phyloP scores from a whole-genome alignment of 768 basidiomycete species.

The Tricholoma terreum region DNA sequence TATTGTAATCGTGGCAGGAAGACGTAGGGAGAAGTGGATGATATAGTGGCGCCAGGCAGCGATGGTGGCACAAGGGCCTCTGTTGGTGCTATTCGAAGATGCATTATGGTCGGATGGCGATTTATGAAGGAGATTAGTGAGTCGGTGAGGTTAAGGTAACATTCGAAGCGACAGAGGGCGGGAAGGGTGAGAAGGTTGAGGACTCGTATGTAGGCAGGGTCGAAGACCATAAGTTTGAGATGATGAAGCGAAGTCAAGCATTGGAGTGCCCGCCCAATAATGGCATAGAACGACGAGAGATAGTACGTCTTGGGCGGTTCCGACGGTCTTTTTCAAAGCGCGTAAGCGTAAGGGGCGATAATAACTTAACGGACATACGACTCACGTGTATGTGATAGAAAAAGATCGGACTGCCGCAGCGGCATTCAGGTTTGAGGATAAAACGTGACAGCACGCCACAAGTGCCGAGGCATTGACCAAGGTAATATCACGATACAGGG shows the following conservation, averaged over 20 bases:
- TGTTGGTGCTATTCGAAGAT: slow-evolving; percentile 33
- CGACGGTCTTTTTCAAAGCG: slow-evolving; percentile 13
- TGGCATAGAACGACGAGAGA: slow-evolving; percentile 28
- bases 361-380: slow-evolving; percentile 1
- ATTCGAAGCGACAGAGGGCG: slow-evolving; percentile 33
- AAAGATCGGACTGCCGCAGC: slow-evolving; percentile 31
- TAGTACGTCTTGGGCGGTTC: slow-evolving; percentile 18
- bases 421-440: slow-evolving; percentile 23
- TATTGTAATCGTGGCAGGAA: slow-evolving; percentile 33
- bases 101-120: slow-evolving; percentile 30
- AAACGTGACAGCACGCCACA: slow-evolving; percentile 32
- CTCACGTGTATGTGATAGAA: slow-evolving; percentile 34
- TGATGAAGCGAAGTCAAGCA: slow-evolving; percentile 25
- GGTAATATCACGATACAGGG: slow-evolving; percentile 32
- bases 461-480: slow-evolving; percentile 26
- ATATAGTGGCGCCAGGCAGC: neutral
- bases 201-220: slow-evolving; percentile 24
- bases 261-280: slow-evolving; percentile 27
- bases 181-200: slow-evolving; percentile 23
- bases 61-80: slow-evolving; percentile 16
- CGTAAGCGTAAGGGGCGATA: neutral
- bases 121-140: slow-evolving; percentile 32
- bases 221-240: slow-evolving; percentile 30
- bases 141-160: slow-evolving; percentile 29
- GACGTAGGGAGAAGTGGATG: slow-evolving; percentile 12